Base-by-base conservation (phyloP, 805 yeast genomes). In the Phaffomyces antillensis region DNA sequence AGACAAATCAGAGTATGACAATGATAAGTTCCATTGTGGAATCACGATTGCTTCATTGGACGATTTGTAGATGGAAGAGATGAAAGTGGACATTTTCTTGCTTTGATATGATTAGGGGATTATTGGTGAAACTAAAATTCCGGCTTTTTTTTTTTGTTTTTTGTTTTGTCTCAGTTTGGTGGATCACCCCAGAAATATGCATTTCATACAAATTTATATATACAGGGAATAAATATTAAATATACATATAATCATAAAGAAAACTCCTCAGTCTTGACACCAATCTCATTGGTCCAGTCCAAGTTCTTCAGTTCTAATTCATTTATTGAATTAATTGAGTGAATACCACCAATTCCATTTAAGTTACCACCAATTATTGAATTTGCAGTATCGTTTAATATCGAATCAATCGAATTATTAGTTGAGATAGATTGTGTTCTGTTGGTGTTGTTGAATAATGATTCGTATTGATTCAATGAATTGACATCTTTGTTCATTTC, bases 1-100 rank as follows among this genome's bases (percentile, higher is more conserved):
- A 18, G 71, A 62, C 11, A 79, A 61, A 26, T 72, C 69, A 5
- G 59, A 53, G 54, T 76, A 80, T 5, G 70, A 60, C 9, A 79
- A 61, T 12, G 44, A 41, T 7, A 33, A 13, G 25, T 38, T 41
- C 11, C 20, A 26, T n/a, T 33, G 36, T 13, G 47, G 47, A 35
- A 40, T 44, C 9, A 44, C 47, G 18, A 44, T 33, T 7, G 47
- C 47, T 16, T 44, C 47, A 3, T 40, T 23, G 13, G 33, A 23
- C 5, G 44, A 32, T n/a, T 40, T 36, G 34, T 44, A 40, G n/a
- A 44, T 44, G 4, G 43, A 12, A 17, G 39, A 33, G 17, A 41
- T 33, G 33, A 44, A 44, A 15, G 42, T 33, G 16, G 47, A 44
- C 47, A 44, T 44, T 18, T 17, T 20, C 23, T 20, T 20, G 23